Conservation (phyloP, 495 filamentous ascomycete species). For the Penicillium cosmopolitanum region DNA sequence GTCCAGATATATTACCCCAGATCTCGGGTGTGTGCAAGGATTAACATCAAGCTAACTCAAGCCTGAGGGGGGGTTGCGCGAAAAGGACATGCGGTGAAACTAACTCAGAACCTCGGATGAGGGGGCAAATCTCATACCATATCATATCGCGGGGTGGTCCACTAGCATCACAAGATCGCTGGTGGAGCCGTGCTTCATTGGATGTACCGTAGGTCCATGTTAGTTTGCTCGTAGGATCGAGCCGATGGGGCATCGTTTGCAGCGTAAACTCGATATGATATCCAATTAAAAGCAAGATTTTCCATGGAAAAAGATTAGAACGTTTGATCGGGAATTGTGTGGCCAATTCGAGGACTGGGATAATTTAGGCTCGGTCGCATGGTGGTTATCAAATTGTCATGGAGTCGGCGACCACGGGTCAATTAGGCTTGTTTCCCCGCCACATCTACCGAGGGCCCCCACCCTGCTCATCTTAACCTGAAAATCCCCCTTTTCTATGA, state of each 20-base stretch:
- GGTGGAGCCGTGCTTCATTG: not conserved
- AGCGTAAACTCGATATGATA: not conserved
- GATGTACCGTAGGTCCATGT: slow-evolving; percentile 1
- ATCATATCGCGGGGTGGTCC: not conserved
- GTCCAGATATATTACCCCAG: no score
- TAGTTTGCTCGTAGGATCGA: not conserved
- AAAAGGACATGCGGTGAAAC: not conserved
- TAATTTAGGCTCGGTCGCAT: slow-evolving; percentile 1
- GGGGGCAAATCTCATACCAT: not conserved
- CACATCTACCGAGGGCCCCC: not conserved
- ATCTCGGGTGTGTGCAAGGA: no score
- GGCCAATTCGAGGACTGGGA: slow-evolving; percentile 1
- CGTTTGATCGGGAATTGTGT: not conserved
- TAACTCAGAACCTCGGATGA: not conserved
- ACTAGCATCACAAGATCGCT: not conserved
- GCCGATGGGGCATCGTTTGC: not conserved
- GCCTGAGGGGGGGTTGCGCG: not conserved
- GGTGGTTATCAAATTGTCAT: slow-evolving; percentile 4
- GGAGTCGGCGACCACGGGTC: not conserved
- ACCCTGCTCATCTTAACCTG: not conserved
- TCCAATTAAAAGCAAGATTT: slow-evolving; percentile 2
- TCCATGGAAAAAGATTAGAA: not conserved
- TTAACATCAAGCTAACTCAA: no score
- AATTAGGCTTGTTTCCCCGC: slow-evolving; percentile 5
- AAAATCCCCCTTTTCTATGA: not conserved